Evolutionary conservation across 768 basidiomycete genomes (phyloP), one percentile per base, ranked within the genome.

Genomic region (Agrocybe chaxingu): DNA sequence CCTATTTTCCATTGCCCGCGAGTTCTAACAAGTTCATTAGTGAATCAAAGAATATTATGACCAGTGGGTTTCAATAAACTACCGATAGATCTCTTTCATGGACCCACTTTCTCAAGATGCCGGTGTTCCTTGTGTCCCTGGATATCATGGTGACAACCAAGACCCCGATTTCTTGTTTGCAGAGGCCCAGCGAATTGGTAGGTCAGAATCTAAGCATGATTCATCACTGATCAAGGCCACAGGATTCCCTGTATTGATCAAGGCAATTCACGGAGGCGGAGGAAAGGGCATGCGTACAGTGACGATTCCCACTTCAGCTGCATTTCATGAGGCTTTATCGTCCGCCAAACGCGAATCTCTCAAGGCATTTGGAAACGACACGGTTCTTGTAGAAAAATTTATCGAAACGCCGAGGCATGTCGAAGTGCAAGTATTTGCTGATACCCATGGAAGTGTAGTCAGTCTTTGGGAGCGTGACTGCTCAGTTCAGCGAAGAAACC

Each of bases 381-480:
- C 80, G 7, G 93, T 98, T 2, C 71, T 96, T 9, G 80, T 98
- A 0, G 94, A 98, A 75, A 88, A 89, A 60, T 98, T 88, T 59
- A 85, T 98, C 46, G 78, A 85, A 56, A 82, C 81, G 11, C 93
- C 94, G 12, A 78, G 94, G 52, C 94, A 96, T 63, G 84, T 98
- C 30, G 95, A 98, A 62, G 93, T 98, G 3, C 94, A 98, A 65
- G 86, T 97, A 4, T 97, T 98, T 62, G 92, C 90, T 9, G 95
- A 97, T 70, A 75, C 69, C 7, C 67, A 74, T 29, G 92, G 92
- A n/a, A 80, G 77, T 41, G 86, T 81, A 3, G 87, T 96, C n/a
- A 92, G 90, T 61, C 75, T 96, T n/a, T 97, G 92, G 90, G 95
- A 97, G 67, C 77, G 93, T 43, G 93, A 95, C 62, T 95, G 91